Evolutionary conservation across 345 rosid genomes (phyloP), one percentile per base, ranked within the genome.

Genomic region (Cochlearia excelsa): DNA sequence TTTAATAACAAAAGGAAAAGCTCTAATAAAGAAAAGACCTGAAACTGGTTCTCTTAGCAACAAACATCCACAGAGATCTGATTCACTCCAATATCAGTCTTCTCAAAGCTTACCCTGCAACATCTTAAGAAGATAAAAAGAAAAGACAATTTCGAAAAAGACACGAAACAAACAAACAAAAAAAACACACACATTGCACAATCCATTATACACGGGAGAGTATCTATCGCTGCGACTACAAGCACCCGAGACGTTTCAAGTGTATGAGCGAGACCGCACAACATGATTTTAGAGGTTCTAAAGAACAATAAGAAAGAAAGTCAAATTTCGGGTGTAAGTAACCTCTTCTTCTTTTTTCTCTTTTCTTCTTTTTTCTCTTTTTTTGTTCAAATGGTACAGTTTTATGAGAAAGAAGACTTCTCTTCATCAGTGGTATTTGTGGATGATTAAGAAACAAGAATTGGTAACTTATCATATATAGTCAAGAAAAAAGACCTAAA

Each of bases 401-500:
- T 60, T 60, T 26, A 35, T 41, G 59, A 63, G 69, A 57, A 56
- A 69, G 59, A 56, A 42, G 41, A 16, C 23, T 16, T 35, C 53
- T 34, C 67, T 70, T 52, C 60, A 45, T 70, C 31, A 46, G 57
- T 52, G 66, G 57, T 64, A 51, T 46, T 51, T 59, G 46, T 59
- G 53, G 70, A 59, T 71, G 70, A 58, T 45, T 57, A 30, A 57
- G 66, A 57, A 39, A 40, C 23, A 65, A 65, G 61, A 65, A 65
- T 51, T n/a, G 23, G 23, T 40, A 71, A 71, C 66, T 65, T 65
- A 63, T 47, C 30, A 63, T 47, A 39, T 31, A 39, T 45, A 51
- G 60, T 57, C 61, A 64, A 64, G 75, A 16, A 38, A 75, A 46
- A 66, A 67, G 70, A 70, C 72, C 74, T 61, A 48, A 57, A 72